Evolutionary conservation across 2,329 filamentous ascomycete species (phyloP).

Genomic region (Fonsecaea monophora): DNA sequence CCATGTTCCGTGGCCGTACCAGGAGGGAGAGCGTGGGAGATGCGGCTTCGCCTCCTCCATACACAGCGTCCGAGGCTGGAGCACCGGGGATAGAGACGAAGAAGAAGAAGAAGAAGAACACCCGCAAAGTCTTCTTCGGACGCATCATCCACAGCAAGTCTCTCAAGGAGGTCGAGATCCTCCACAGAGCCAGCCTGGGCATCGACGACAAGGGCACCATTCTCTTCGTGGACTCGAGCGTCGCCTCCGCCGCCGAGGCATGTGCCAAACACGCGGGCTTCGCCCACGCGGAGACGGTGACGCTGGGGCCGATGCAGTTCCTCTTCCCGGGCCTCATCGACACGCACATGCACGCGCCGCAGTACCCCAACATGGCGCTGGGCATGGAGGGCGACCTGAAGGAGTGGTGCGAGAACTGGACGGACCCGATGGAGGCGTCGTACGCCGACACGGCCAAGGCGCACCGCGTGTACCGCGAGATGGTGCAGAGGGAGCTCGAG

Average conservation of each 20-base stretch:
- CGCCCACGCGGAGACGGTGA: slow-evolving; percentile 4
- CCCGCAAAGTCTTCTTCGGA: slow-evolving; percentile 19
- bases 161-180: slow-evolving; percentile 24
- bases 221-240: slow-evolving; percentile 17
- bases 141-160: slow-evolving; percentile 31
- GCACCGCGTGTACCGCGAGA: slow-evolving; percentile 56
- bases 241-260: slow-evolving; percentile 18
- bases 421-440: slow-evolving; percentile 68
- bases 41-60: slow-evolving; percentile 6
- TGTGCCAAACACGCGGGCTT: slow-evolving; percentile 18
- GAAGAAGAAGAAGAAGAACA: background rate
- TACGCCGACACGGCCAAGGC: slow-evolving; percentile 64
- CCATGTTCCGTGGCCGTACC: slow-evolving; percentile 1
- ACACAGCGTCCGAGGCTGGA: slow-evolving; percentile 4
- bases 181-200: slow-evolving; percentile 19
- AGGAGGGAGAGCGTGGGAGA: background rate
- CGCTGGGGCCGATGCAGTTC: slow-evolving; percentile 46
- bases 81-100: background rate
- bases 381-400: slow-evolving; percentile 53
- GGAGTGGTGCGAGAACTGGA: slow-evolving; percentile 69
- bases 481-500: slow-evolving; percentile 64
- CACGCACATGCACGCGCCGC: slow-evolving; percentile 72
- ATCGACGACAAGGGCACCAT: slow-evolving; percentile 23
- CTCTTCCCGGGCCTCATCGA: slow-evolving; percentile 68
- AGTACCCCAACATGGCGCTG: slow-evolving; percentile 56